These are phyloP conservation scores for Ensete ventricosum DNA, from an alignment of 176 grass and related monocot species.

Conservation along the genomic window DNA sequence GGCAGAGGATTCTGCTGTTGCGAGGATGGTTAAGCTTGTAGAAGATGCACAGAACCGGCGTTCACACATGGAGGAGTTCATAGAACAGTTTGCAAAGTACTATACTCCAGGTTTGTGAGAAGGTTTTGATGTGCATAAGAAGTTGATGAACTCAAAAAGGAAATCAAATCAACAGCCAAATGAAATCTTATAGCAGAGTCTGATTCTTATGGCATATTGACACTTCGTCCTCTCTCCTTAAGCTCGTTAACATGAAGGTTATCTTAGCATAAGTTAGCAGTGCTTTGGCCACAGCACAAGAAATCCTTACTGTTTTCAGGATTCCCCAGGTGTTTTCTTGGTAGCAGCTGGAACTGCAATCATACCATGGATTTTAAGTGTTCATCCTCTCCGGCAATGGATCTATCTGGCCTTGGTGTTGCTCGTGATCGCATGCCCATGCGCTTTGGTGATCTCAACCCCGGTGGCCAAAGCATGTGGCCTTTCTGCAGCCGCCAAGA, in stretches of 20 bases:
- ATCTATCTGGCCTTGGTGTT: constrained; percentile 5
- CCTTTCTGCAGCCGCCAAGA: constrained; percentile 15
- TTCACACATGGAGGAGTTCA: constrained; percentile 8
- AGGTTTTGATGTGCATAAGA: neutral
- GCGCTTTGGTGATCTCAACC: constrained; percentile 10
- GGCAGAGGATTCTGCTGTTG: constrained; percentile 14
- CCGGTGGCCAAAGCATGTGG: constrained; percentile 11
- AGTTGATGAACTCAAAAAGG: neutral
- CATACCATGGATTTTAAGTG: constrained; percentile 5
- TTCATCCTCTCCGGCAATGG: constrained; percentile 3
- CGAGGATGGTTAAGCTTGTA: constrained; percentile 14
- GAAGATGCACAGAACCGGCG: constrained; percentile 9
- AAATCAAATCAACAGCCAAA: too few relatives aligned
- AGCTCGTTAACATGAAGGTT: too few relatives aligned
- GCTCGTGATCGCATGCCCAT: constrained; percentile 11
- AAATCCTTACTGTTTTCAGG: neutral
- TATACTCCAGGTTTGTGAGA: constrained; percentile 9
- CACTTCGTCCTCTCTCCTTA: too few relatives aligned
- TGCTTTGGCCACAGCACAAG: neutral
- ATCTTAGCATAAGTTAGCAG: neutral
- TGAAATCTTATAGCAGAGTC: too few relatives aligned
- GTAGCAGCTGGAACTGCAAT: constrained; percentile 2
- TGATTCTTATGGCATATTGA: too few relatives aligned
- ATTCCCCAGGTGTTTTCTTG: neutral
- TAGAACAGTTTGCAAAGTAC: constrained; percentile 11